A percentile compares a stretch with the other conserved stretches of the same genome.
Evolutionary conservation across 2,329 filamentous ascomycete species (phyloP).

Genomic region (Fusarium denticulatum): DNA sequence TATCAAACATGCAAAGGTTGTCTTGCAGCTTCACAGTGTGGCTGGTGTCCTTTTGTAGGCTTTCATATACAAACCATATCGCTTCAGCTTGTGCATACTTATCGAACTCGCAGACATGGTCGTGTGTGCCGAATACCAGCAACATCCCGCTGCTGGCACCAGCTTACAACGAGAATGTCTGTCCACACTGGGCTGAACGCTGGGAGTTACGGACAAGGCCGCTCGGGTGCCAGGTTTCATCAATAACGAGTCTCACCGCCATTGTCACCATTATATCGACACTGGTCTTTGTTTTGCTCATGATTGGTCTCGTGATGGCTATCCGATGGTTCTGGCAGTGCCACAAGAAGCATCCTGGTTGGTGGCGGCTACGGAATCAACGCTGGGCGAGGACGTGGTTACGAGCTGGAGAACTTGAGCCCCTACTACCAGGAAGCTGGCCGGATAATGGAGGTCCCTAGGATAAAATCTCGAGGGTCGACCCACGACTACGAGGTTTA

Average conservation of each 20-base stretch:
- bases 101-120: constrained; percentile 55
- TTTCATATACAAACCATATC: neutral
- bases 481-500: constrained; percentile 15
- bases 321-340: constrained; percentile 35
- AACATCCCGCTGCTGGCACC: constrained; percentile 60
- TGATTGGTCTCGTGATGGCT: constrained; percentile 35
- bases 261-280: constrained; percentile 45
- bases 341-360: constrained; percentile 33
- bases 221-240: constrained; percentile 50
- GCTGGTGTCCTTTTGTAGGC: constrained; percentile 64
- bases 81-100: neutral
- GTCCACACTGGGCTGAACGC: constrained; percentile 59
- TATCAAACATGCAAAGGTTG: constrained; percentile 60
- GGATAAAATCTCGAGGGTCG: neutral
- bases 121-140: constrained; percentile 63
- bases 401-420: constrained; percentile 45
- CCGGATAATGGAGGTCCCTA: neutral
- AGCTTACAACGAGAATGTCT: constrained; percentile 59
- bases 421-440: constrained; percentile 40
- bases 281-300: constrained; percentile 40
- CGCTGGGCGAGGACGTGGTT: constrained; percentile 23
- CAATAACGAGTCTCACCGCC: constrained; percentile 47
- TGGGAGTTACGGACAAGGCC: constrained; percentile 52
- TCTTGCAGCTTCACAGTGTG: constrained; percentile 55
- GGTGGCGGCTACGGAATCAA: constrained; percentile 21